Evolutionary conservation across 768 basidiomycete species (phyloP).

Genomic region (Mycena albidolilacea): DNA sequence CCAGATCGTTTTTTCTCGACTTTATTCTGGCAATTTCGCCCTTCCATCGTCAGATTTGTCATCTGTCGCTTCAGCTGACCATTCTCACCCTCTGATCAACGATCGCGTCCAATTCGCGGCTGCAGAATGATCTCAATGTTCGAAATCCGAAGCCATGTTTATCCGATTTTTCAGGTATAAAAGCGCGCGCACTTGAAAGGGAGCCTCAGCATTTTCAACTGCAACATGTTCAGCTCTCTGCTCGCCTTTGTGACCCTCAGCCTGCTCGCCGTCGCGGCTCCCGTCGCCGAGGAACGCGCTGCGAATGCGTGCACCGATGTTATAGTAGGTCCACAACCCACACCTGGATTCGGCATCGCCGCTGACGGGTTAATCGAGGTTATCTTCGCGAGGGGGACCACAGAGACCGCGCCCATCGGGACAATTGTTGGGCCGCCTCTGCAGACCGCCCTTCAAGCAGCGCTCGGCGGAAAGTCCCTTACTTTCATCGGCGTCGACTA

Average conservation of each 20-base stretch:
- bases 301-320: conserved; percentile 28
- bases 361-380: conserved; percentile 36
- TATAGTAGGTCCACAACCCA: conserved; percentile 12
- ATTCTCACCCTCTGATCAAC: too few species aligned
- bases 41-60: neutral
- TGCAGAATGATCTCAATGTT: neutral
- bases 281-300: conserved; percentile 20
- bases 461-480: conserved; percentile 47
- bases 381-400: conserved; percentile 58
- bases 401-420: conserved; percentile 52
- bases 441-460: conserved; percentile 46
- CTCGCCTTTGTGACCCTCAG: conserved; percentile 8
- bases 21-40: neutral
- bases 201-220: neutral
- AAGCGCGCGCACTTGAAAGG: neutral
- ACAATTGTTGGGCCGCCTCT: conserved; percentile 56
- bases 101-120: neutral
- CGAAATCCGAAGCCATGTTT: neutral
- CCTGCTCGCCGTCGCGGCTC: conserved; percentile 17
- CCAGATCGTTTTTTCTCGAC: neutral
- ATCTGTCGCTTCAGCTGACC: conserved; percentile 3
- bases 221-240: conserved; percentile 24
- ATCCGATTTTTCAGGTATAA: neutral
- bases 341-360: neutral
- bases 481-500: conserved; percentile 57